phyloP scores from a whole-genome alignment of 1,139 yeast species.

The Suhomyces bolitotheri region DNA sequence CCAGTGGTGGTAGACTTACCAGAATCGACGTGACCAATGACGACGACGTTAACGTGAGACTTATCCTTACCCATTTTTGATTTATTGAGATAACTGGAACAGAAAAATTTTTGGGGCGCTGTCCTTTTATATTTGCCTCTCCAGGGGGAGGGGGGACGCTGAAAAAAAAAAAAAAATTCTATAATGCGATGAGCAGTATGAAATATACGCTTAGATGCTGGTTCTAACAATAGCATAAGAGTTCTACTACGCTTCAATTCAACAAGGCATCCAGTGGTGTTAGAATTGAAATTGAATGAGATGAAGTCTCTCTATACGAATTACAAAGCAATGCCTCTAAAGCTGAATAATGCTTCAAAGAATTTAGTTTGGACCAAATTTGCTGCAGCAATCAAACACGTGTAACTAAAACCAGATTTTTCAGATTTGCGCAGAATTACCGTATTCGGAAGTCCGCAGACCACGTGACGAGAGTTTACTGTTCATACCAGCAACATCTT shows the following conservation, averaged over 20 bases:
- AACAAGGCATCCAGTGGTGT: too few relatives aligned
- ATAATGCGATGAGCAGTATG: conserved; percentile 12
- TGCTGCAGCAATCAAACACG: conserved; percentile 11
- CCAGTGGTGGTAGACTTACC: conserved; percentile 51
- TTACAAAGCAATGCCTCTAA: too few relatives aligned
- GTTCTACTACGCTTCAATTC: too few relatives aligned
- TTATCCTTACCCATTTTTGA: conserved; percentile 76
- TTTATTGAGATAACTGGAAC: conserved; percentile 11
- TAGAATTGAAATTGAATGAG: too few relatives aligned
- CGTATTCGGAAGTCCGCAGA: too few relatives aligned
- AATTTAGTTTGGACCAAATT: too few relatives aligned
- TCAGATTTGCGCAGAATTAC: too few relatives aligned
- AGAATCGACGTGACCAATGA: conserved; percentile 52
- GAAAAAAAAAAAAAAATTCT: conserved; percentile 11
- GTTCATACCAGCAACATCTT: too few relatives aligned
- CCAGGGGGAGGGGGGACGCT: conserved; percentile 12
- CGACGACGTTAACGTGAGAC: conserved; percentile 98
- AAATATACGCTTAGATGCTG: conserved; percentile 1
- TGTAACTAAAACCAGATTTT: conserved; percentile 11
- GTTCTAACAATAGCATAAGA: too few relatives aligned
- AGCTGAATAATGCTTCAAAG: too few relatives aligned
- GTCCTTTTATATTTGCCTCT: conserved; percentile 10
- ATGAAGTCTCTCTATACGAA: too few relatives aligned
- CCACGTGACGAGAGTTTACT: too few relatives aligned
- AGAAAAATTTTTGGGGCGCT: conserved; percentile 9